Conservation (phyloP, 1,284 basidiomycete genomes). For the Peniophora sp. region DNA sequence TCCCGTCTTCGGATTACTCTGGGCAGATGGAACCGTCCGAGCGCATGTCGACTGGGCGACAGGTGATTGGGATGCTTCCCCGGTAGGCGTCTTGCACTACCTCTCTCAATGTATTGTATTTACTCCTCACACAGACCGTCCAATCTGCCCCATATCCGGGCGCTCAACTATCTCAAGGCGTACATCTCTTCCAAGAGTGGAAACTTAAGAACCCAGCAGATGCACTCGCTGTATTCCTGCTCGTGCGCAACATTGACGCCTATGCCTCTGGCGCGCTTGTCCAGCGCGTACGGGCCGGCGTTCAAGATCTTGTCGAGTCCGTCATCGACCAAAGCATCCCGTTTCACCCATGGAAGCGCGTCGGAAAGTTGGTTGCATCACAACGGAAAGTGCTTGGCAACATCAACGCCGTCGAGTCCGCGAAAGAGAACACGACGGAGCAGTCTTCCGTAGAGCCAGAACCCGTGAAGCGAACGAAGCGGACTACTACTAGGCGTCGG, state of each 20-base stretch:
- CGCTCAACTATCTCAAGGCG: slow-evolving; percentile 3
- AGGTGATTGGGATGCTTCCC: slow-evolving; percentile 19
- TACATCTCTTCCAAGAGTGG: slow-evolving; percentile 39
- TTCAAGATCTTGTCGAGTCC: slow-evolving; percentile 26
- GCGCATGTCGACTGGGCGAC: slow-evolving; percentile 51
- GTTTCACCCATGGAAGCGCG: slow-evolving; percentile 42
- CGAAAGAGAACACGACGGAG: neutral
- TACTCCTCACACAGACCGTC: slow-evolving; percentile 27
- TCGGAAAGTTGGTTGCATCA: slow-evolving; percentile 24
- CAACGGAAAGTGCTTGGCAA: slow-evolving; percentile 7
- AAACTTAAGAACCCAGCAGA: slow-evolving; percentile 33
- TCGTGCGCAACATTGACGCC: slow-evolving; percentile 45
- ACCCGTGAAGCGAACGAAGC: too few relatives aligned
- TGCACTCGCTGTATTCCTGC: slow-evolving; percentile 41
- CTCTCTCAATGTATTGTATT: slow-evolving; percentile 1
- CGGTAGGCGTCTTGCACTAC: slow-evolving; percentile 15
- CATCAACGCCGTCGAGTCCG: neutral
- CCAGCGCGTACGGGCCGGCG: slow-evolving; percentile 29
- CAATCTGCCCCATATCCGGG: slow-evolving; percentile 42
- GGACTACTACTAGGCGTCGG: too few relatives aligned
- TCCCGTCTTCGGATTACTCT: slow-evolving; percentile 47
- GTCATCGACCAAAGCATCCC: slow-evolving; percentile 22
- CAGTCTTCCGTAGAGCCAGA: too few relatives aligned
- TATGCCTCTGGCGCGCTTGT: slow-evolving; percentile 40
- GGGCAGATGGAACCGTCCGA: slow-evolving; percentile 42